Conservation (phyloP, 2,329 filamentous ascomycete genomes). For the Diaporthe destruens region DNA sequence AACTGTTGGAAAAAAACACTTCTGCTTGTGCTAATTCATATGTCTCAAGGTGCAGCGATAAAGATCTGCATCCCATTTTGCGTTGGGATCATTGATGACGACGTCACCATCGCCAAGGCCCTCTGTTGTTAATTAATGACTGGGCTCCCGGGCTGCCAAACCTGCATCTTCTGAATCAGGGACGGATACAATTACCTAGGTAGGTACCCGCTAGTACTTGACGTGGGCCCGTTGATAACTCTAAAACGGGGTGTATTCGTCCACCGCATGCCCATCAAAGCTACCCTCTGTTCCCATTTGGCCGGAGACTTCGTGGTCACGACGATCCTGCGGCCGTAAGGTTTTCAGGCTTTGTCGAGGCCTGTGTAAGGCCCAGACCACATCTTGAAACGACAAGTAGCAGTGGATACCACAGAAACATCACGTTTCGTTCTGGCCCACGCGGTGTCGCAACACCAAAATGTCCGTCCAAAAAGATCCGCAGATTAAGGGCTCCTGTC, state of each 20-base stretch:
- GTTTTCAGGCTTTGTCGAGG: not conserved
- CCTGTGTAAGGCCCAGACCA: not conserved
- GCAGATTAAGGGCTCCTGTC: not conserved
- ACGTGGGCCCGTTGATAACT: not conserved
- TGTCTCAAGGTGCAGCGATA: not conserved
- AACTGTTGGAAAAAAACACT: fast-evolving
- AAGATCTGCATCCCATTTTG: too few relatives aligned
- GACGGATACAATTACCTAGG: not conserved
- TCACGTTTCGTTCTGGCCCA: not conserved
- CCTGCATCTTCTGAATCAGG: not conserved
- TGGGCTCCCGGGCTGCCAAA: not conserved
- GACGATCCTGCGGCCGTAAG: not conserved
- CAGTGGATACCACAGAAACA: not conserved
- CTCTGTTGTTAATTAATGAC: not conserved
- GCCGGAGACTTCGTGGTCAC: not conserved
- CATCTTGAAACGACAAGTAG: not conserved
- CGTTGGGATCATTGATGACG: fast-evolving
- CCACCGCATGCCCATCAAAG: not conserved
- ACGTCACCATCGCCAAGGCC: not conserved
- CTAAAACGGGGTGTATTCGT: not conserved
- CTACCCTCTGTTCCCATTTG: not conserved
- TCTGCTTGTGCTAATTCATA: not conserved
- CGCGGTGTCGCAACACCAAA: not conserved
- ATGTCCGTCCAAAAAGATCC: not conserved
- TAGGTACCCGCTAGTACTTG: not conserved